Conservation (phyloP, 163 green algal species). For the Scenedesmus sp. region DNA sequence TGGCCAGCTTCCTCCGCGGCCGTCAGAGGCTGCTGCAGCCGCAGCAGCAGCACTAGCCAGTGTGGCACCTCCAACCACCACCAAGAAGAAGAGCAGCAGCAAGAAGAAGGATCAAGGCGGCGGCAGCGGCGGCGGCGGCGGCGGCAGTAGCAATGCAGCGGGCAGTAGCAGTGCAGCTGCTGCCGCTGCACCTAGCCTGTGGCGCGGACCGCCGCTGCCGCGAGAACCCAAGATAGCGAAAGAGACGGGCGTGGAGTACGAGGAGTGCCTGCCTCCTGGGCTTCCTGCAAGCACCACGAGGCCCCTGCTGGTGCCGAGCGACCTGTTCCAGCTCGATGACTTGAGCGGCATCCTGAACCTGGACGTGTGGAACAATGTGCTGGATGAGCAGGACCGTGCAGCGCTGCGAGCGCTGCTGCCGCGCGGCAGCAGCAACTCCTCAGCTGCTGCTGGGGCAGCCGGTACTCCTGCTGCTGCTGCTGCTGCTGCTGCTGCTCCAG, state of each 20-base stretch:
- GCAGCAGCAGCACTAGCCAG: constrained; percentile 12
- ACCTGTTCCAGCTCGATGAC: constrained; percentile 25
- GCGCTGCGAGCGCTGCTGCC: constrained; percentile 33
- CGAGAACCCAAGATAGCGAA: constrained; percentile 4
- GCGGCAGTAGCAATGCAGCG: constrained; percentile 12
- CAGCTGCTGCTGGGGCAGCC: neutral
- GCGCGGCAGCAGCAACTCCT: neutral
- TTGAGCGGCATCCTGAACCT: constrained; percentile 25
- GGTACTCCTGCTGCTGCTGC: neutral
- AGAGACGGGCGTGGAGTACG: constrained; percentile 45
- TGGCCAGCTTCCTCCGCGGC: neutral
- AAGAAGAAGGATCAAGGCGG: neutral
- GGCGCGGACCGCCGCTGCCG: neutral
- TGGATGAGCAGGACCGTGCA: constrained; percentile 21
- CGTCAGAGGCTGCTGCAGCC: neutral
- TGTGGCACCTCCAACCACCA: neutral
- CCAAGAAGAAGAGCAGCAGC: constrained; percentile 22
- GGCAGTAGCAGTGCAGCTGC: neutral
- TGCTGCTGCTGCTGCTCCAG: neutral
- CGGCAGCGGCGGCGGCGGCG: neutral
- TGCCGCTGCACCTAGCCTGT: neutral
- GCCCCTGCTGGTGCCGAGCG: constrained; percentile 32
- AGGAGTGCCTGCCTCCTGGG: constrained; percentile 23
- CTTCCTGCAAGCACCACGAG: neutral
- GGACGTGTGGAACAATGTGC: constrained; percentile 39